Conservation (phyloP, 331 rosid genomes). For the Malus hybrid region DNA sequence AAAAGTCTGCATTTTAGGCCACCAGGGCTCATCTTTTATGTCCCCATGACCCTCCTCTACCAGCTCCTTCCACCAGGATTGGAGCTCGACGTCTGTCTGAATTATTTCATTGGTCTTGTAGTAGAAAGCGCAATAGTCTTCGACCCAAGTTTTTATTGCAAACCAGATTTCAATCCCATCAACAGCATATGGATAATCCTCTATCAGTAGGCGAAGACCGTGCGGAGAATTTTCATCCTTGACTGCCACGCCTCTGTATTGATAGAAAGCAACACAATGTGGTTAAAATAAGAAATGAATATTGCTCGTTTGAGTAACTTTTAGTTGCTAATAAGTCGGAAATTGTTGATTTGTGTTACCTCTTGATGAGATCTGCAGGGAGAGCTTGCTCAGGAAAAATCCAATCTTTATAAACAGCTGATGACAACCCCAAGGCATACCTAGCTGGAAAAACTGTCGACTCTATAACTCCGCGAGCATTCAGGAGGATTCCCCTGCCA, state of each 20-base stretch:
- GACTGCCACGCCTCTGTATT: slow-evolving; percentile 69
- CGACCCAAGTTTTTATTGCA: slow-evolving; percentile 70
- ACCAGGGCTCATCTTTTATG: slow-evolving; percentile 73
- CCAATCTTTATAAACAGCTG: slow-evolving; percentile 67
- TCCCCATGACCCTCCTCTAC: slow-evolving; percentile 74
- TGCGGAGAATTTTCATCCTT: slow-evolving; percentile 45
- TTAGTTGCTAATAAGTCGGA: neutral
- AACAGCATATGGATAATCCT: slow-evolving; percentile 82
- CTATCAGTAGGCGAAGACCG: slow-evolving; percentile 52
- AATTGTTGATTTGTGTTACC: slow-evolving; percentile 27
- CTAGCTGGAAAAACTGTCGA: slow-evolving; percentile 49
- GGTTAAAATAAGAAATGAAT: neutral
- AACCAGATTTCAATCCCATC: slow-evolving; percentile 88
- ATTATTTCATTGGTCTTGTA: slow-evolving; percentile 44
- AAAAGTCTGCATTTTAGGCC: slow-evolving; percentile 70
- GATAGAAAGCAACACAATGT: neutral
- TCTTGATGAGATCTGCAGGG: slow-evolving; percentile 68
- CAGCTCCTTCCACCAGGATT: slow-evolving; percentile 87
- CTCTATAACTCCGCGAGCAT: slow-evolving; percentile 65
- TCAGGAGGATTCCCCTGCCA: slow-evolving; percentile 56
- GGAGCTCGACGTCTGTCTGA: slow-evolving; percentile 52
- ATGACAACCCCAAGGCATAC: slow-evolving; percentile 67
- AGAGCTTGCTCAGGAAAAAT: slow-evolving; percentile 68
- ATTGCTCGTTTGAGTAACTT: neutral
- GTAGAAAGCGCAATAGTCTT: slow-evolving; percentile 62